Evolutionary conservation across 73 alveolate species (phyloP).

Genomic region (Paramecium bursaria): DNA sequence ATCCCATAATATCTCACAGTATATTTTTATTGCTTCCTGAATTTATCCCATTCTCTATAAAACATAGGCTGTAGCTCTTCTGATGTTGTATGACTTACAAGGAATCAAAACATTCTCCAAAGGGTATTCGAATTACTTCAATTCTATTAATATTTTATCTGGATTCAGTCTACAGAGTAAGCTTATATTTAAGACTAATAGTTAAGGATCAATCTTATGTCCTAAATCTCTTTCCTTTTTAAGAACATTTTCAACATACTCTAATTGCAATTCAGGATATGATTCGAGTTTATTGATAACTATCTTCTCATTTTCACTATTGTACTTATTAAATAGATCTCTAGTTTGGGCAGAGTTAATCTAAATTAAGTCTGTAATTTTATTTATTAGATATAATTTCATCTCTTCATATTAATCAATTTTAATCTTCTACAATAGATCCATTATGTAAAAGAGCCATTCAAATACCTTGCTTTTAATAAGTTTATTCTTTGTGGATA

Average conservation of each 20-base stretch:
- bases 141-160: constrained; percentile 29
- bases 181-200: not conserved
- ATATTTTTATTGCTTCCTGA: constrained; percentile 9
- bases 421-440: not conserved
- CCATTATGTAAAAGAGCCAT: constrained; percentile 2
- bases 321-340: not conserved
- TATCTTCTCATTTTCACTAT: constrained; percentile 39
- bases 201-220: not conserved
- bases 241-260: constrained; percentile 29
- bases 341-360: constrained; percentile 18
- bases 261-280: constrained; percentile 40
- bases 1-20: not conserved
- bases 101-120: constrained; percentile 18
- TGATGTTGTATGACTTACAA: not conserved
- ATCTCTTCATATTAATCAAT: not conserved
- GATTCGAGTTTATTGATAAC: not conserved
- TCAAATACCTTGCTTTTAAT: constrained; percentile 10
- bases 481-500: constrained; percentile 5
- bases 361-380: constrained; percentile 28
- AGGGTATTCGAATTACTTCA: constrained; percentile 6
- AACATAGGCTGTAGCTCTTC: constrained; percentile 13
- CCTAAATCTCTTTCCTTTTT: constrained; percentile 48
- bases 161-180: constrained; percentile 21
- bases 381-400: constrained; percentile 1
- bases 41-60: constrained; percentile 38